These are phyloP conservation scores for Jamesozyma lodderae DNA, from an alignment of 805 yeast genomes.

Conservation along the genomic window DNA sequence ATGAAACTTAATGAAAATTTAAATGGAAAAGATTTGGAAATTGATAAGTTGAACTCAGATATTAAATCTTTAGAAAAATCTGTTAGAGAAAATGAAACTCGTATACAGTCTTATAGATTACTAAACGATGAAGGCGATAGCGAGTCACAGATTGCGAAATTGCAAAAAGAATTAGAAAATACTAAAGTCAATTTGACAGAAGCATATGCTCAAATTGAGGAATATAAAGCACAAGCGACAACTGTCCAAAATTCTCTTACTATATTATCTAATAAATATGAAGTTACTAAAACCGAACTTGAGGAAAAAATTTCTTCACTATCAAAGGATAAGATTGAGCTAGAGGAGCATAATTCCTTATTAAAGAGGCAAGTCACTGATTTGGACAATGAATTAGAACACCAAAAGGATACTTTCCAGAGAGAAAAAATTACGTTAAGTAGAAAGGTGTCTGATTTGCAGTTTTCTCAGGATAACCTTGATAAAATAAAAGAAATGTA, in stretches of 20 bases:
- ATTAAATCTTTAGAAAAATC: slow-evolving; percentile 16
- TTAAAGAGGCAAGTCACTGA: slow-evolving; percentile 27
- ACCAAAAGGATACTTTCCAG: slow-evolving; percentile 23
- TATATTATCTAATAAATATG: slow-evolving; percentile 47
- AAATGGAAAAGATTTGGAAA: slow-evolving; percentile 3
- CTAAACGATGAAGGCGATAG: slow-evolving; percentile 10
- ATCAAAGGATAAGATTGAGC: slow-evolving; percentile 14
- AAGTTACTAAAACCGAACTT: slow-evolving; percentile 31
- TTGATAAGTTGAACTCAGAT: slow-evolving; percentile 8
- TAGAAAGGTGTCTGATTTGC: slow-evolving; percentile 26
- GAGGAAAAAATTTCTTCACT: slow-evolving; percentile 11
- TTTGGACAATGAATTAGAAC: slow-evolving; percentile 27
- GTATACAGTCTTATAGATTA: slow-evolving; percentile 26
- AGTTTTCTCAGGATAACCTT: slow-evolving; percentile 19
- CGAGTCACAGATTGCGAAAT: slow-evolving; percentile 19
- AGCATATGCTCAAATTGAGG: slow-evolving; percentile 49
- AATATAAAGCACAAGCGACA: slow-evolving; percentile 51
- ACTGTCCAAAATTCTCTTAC: slow-evolving; percentile 60
- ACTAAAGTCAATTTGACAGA: slow-evolving; percentile 47
- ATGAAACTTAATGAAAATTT: neutral
- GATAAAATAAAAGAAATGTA: slow-evolving; percentile 18
- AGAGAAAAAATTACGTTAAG: slow-evolving; percentile 16
- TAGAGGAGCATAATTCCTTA: slow-evolving; percentile 16
- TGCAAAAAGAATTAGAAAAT: slow-evolving; percentile 37
- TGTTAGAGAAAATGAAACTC: slow-evolving; percentile 21